Base-by-base conservation (phyloP, 192 early-diverging fungal species). In the Backusella psychrophila region DNA sequence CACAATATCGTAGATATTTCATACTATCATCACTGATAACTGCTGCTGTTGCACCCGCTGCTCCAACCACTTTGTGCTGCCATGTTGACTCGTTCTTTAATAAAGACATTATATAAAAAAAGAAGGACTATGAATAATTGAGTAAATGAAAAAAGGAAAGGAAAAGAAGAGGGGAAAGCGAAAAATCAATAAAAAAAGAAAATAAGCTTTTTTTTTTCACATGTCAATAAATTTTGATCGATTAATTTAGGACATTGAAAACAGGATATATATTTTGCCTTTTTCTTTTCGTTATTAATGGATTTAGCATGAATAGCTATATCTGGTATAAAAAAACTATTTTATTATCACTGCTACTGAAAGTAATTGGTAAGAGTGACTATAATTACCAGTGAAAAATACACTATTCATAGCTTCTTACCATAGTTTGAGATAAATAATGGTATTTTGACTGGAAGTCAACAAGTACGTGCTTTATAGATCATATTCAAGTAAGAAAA, bases 21-120 rank as follows among this genome's bases (percentile, higher is more conserved):
- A 97, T 89, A 73, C 93, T 92, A 81, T 98, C 96, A 75, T 96
- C 95, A 73, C 92, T 93, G 26, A 95, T 89, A 23, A 94, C 90
- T 73, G 94, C 87, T 6, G 91, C 93, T 6, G 92, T 90, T 7
- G 91, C 78, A 59, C 90, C 89, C 0, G 89, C 89, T 1, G 89
- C 88, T 15, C 85, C 86, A 38, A 88, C 87, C 12, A 93, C 87
- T 23, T 90, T 76, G 69, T 88, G 87, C n/a, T 84, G 78, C 92
- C 92, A 93, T 52, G 19, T 39, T 29, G 12, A 29, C 8, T 63
- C 56, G 11, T 4, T 63, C n/a, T 63, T 63, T 29, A 63, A 29
- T 63, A 63, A 12, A 29, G 56, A 63, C 56, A 63, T 63, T 63
- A 21, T 49, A 6, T 49, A 49, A 49, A 49, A n/a, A 42, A 44